Evolutionary conservation across 2,329 filamentous ascomycete species (phyloP).

Genomic region (Diplodia scrobiculata): DNA sequence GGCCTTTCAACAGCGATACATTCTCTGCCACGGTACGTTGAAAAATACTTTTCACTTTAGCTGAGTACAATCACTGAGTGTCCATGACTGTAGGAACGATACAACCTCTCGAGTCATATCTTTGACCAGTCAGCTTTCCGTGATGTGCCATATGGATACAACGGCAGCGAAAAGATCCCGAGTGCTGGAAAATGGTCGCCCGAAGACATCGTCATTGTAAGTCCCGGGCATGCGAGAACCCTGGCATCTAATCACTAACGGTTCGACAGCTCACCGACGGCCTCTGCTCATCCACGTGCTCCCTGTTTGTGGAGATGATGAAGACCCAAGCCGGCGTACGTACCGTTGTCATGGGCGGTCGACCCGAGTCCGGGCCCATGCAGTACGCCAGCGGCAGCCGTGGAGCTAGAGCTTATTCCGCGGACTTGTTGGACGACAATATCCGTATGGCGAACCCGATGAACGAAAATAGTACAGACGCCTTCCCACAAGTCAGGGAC

Average conservation of each 20-base stretch:
- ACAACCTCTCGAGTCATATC: conserved; percentile 31
- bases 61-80: neutral
- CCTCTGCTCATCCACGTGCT: conserved; percentile 59
- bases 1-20: conserved; percentile 40
- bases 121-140: conserved; percentile 38
- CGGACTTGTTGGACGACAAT: conserved; percentile 42
- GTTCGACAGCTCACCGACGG: conserved; percentile 52
- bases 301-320: conserved; percentile 57
- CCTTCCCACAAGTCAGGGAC: conserved; percentile 25
- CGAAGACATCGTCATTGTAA: conserved; percentile 40
- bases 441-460: conserved; percentile 29
- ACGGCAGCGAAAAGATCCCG: conserved; percentile 21
- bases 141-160: neutral
- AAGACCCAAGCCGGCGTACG: conserved; percentile 52
- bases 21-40: conserved; percentile 40
- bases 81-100: conserved; percentile 8
- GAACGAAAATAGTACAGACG: conserved; percentile 30
- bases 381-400: conserved; percentile 63
- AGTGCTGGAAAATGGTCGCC: conserved; percentile 37
- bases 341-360: conserved; percentile 60
- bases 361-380: conserved; percentile 56
- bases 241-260: neutral
- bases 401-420: conserved; percentile 48
- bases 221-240: neutral
- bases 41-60: neutral